Percentiles rank a stretch among this genome's conserved stretches.
These are phyloP conservation scores for Vaccinium myrtillus DNA, from an alignment of 148 eudicot genomes.

Conservation along the genomic window DNA sequence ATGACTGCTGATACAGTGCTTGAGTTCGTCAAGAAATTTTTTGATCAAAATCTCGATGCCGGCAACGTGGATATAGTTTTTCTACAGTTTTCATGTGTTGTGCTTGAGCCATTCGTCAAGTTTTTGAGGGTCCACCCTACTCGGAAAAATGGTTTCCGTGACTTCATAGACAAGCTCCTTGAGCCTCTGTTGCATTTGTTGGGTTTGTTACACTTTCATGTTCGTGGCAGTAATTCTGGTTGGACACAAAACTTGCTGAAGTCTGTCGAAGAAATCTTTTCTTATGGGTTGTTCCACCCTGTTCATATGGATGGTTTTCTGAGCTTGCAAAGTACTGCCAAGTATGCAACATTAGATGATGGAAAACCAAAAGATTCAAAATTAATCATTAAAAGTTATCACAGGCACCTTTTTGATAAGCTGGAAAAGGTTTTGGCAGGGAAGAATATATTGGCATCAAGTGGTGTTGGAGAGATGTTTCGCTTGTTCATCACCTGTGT, in stretches of 20 bases:
- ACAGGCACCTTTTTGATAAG: slow-evolving; percentile 85
- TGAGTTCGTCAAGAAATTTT: slow-evolving; percentile 45
- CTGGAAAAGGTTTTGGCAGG: slow-evolving; percentile 53
- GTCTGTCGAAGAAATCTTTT: slow-evolving; percentile 58
- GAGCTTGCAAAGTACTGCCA: slow-evolving; percentile 57
- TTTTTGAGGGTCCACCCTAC: slow-evolving; percentile 75
- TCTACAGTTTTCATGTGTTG: slow-evolving; percentile 50
- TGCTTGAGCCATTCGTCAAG: slow-evolving; percentile 77
- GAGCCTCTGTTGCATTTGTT: slow-evolving; percentile 65
- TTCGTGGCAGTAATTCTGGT: slow-evolving; percentile 21
- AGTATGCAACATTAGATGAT: slow-evolving; percentile 49
- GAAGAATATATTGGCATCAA: slow-evolving; percentile 53
- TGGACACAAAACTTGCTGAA: slow-evolving; percentile 36
- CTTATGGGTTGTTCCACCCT: slow-evolving; percentile 79
- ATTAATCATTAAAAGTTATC: slow-evolving; percentile 69
- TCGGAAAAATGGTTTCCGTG: slow-evolving; percentile 71
- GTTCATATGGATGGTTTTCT: slow-evolving; percentile 82
- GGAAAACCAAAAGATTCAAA: slow-evolving; percentile 36
- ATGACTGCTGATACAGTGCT: slow-evolving; percentile 47
- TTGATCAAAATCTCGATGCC: slow-evolving; percentile 33
- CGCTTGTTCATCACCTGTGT: slow-evolving; percentile 56
- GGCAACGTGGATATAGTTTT: slow-evolving; percentile 35
- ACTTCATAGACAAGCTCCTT: slow-evolving; percentile 77
- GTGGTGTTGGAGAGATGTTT: slow-evolving; percentile 72
- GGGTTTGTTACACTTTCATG: slow-evolving; percentile 36